phyloP scores from a whole-genome alignment of 73 alveolate genomes.

The Durusdinium trenchii region DNA sequence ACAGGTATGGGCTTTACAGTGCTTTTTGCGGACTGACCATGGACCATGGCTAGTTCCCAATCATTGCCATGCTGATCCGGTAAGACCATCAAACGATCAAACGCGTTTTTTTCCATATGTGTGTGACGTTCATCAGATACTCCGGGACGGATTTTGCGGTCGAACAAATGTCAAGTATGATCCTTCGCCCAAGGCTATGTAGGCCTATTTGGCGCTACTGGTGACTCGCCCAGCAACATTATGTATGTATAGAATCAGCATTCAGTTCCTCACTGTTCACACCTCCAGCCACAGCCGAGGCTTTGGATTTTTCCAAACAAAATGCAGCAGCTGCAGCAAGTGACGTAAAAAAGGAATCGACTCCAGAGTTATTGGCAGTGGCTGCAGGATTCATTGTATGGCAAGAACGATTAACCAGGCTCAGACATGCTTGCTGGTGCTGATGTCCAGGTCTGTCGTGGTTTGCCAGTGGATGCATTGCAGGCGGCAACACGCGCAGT shows the following conservation, averaged over 20 bases:
- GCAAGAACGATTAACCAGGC: background rate
- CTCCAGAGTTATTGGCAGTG: background rate
- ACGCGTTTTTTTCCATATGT: too few species aligned
- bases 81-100: too few species aligned
- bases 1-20: too few species aligned
- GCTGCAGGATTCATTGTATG: background rate
- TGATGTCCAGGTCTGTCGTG: conserved; percentile 45
- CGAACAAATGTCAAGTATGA: too few species aligned
- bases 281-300: too few species aligned
- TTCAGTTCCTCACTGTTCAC: too few species aligned
- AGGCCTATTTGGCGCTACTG: conserved; percentile 47
- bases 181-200: conserved; percentile 10
- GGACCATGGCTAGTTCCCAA: too few species aligned
- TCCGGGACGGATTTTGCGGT: too few species aligned
- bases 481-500: conserved; percentile 76
- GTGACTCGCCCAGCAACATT: background rate
- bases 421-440: background rate
- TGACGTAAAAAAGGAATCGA: background rate
- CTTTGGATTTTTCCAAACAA: conserved; percentile 10
- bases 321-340: conserved; percentile 64
- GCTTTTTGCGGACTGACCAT: too few species aligned
- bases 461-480: conserved; percentile 42
- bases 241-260: too few species aligned
- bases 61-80: too few species aligned
- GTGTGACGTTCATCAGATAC: too few species aligned